phyloP scores from a whole-genome alignment of 2,329 filamentous ascomycete species.

The Penicillium brasilianum region DNA sequence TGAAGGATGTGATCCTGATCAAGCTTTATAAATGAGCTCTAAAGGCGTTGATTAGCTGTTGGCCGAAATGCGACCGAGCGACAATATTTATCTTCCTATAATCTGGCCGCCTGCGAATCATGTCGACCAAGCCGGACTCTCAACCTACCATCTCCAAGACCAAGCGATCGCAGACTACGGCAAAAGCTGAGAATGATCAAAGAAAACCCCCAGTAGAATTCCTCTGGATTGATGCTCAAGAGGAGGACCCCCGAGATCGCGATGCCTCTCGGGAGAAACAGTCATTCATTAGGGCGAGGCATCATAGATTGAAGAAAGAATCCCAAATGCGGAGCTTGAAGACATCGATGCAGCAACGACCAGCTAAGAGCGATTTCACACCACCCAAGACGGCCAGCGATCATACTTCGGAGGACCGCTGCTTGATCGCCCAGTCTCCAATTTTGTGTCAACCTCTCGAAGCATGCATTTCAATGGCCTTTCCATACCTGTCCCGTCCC shows the following conservation, averaged over 20 bases:
- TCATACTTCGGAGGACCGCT: neutral
- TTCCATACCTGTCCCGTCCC: slow-evolving; percentile 1
- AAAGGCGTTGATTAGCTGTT: neutral
- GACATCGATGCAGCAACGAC: neutral
- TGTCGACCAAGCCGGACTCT: neutral
- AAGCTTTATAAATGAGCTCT: neutral
- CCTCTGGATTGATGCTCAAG: slow-evolving; percentile 8
- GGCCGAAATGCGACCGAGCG: too few relatives aligned
- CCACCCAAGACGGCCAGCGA: neutral
- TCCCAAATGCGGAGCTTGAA: neutral
- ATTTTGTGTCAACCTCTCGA: slow-evolving; percentile 3
- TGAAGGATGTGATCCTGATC: neutral
- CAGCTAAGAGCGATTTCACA: neutral
- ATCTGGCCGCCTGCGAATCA: neutral
- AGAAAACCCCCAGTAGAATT: neutral
- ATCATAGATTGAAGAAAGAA: slow-evolving; percentile 8
- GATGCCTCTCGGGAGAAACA: slow-evolving; percentile 2
- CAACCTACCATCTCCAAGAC: neutral
- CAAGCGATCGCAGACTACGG: neutral
- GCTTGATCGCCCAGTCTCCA: neutral
- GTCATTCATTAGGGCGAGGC: slow-evolving; percentile 2
- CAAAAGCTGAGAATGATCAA: neutral
- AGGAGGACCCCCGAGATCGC: slow-evolving; percentile 1
- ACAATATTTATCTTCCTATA: neutral
- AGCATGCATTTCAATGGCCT: slow-evolving; percentile 5